Evolutionary conservation across 306 rosid genomes (phyloP).

Genomic region (Carpinus viminea): DNA sequence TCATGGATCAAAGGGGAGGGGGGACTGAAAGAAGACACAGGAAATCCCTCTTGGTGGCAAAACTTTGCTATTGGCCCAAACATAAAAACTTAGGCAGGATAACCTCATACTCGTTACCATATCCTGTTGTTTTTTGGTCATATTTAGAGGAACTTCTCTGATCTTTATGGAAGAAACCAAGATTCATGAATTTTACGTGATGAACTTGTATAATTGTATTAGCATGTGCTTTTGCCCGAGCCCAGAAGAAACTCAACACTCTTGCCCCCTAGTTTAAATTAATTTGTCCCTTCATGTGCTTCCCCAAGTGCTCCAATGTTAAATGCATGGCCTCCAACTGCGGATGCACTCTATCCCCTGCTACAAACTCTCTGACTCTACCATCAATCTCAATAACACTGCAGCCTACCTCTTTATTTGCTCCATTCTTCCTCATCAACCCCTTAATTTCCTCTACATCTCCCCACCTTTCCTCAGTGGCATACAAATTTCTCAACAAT

Average conservation of each 20-base stretch:
- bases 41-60: not conserved
- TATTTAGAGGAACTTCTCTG: not conserved
- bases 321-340: conserved; percentile 32
- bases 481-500: conserved; percentile 64
- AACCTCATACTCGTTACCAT: not conserved
- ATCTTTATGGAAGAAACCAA: not conserved
- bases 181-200: not conserved
- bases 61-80: not conserved
- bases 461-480: conserved; percentile 54
- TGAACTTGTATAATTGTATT: not conserved
- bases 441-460: conserved; percentile 57
- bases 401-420: conserved; percentile 58
- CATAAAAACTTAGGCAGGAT: not conserved
- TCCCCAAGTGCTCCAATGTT: conserved; percentile 49
- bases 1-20: too few species aligned
- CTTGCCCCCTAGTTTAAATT: conserved; percentile 6
- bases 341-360: conserved; percentile 40
- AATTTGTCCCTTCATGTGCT: conserved; percentile 55
- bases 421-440: conserved; percentile 51
- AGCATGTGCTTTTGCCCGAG: not conserved
- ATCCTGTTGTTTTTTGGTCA: not conserved
- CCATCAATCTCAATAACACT: conserved; percentile 65
- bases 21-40: too few species aligned
- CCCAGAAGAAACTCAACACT: conserved; percentile 1
- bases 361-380: conserved; percentile 53